Base-by-base conservation (phyloP, 1,284 basidiomycete genomes). In the Rhizopogon hawkerae region DNA sequence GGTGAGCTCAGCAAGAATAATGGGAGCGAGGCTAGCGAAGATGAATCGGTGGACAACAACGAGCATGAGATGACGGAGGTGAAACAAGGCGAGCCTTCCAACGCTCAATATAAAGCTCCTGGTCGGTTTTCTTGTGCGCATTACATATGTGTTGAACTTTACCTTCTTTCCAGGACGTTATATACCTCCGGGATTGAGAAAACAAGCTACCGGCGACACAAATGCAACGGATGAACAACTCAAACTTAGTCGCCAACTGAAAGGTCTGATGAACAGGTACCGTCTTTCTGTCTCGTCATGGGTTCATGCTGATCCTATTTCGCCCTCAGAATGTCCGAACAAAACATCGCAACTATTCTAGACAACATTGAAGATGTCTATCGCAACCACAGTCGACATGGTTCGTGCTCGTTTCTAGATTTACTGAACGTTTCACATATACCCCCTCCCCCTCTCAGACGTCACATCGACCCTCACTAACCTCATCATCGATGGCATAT, bases 201-300 rank as follows among this genome's bases (percentile, higher is more conserved):
- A 76, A 42, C 58, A 68, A 43, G 52, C 59, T 41, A 43, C 55
- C 31, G 53, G 56, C 26, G 57, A 65, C 36, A 69, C 60, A 49
- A 65, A 62, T 51, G 70, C 65, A 47, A 77, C 70, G 0, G 82
- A 85, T 56, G 73, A 71, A 34, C 68, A 77, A 38, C 53, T 73
- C 7, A 91, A 89, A 65, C 74, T 97, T 18, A 81, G 75, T 5
- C 78, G 86, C 47, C 89, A 89, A 58, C 69, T 92, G 10, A 93
- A 96, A 66, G 93, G 94, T 63, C 69, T 92, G 7, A 75, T 97
- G 44, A 97, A 97, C 66, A 78, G 89, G 84, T 90, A 61, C 51
- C 72, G 14, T 14, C 16, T n/a, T 44, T 39, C 5, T 43, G 10
- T 24, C 10, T 26, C 7, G 8, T 43, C 3, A 29, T 29, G 6